phyloP scores from a whole-genome alignment of 352 stramenopile species.

The Saprolegnia diclina region DNA sequence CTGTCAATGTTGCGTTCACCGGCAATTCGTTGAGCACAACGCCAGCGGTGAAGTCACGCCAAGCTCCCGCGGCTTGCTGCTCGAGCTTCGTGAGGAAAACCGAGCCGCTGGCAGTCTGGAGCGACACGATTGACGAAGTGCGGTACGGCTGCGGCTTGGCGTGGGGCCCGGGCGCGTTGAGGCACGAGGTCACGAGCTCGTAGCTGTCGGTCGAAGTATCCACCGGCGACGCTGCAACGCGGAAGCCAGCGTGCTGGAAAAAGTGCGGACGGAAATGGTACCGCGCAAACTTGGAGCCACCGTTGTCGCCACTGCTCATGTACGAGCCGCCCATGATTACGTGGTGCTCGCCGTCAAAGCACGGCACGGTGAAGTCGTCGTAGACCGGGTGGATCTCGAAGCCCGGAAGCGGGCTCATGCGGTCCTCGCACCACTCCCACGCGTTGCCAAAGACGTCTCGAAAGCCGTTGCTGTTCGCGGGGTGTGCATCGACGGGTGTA shows the following conservation, averaged over 20 bases:
- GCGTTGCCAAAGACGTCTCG: conserved; percentile 93
- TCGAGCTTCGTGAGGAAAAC: conserved; percentile 18
- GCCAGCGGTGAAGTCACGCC: conserved; percentile 12
- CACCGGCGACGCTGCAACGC: conserved; percentile 83
- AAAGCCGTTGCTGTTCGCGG: conserved; percentile 73
- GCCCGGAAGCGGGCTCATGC: conserved; percentile 90
- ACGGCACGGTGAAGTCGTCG: conserved; percentile 97
- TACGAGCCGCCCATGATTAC: conserved; percentile 96
- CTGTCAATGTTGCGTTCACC: not conserved
- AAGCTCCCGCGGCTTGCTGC: not conserved
- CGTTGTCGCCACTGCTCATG: conserved; percentile 92
- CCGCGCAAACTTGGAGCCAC: conserved; percentile 90
- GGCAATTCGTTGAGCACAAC: not conserved
- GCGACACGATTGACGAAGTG: not conserved
- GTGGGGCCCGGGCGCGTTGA: conserved; percentile 64
- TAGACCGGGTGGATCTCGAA: conserved; percentile 91
- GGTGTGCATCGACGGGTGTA: conserved; percentile 82
- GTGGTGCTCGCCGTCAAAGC: conserved; percentile 95
- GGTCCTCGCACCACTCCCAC: conserved; percentile 96
- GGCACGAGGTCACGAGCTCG: conserved; percentile 55
- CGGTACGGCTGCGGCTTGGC: conserved; percentile 57
- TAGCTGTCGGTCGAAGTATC: conserved; percentile 53
- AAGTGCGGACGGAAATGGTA: conserved; percentile 98
- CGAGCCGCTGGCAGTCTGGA: not conserved
- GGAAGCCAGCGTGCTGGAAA: conserved; percentile 95